Percentiles rank a stretch among this genome's conserved stretches.
phyloP scores from a whole-genome alignment of 2,329 filamentous ascomycete species.

The Aspergillus brasiliensis region DNA sequence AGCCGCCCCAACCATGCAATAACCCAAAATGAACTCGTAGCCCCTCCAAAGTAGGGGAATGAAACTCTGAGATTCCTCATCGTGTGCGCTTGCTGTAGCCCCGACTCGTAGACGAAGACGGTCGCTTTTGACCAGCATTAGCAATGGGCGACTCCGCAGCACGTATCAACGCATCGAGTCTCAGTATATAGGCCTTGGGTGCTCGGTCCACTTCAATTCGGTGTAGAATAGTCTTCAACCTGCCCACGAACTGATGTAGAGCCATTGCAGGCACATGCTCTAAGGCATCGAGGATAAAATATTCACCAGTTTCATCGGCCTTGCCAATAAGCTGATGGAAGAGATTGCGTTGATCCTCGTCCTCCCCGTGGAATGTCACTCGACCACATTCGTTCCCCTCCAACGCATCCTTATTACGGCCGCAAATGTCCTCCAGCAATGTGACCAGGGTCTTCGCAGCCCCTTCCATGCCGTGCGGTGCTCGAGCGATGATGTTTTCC shows the following conservation, averaged over 20 bases:
- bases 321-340: constrained; percentile 45
- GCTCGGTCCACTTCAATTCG: constrained; percentile 50
- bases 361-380: constrained; percentile 36
- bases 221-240: constrained; percentile 34
- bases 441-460: constrained; percentile 42
- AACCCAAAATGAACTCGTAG: neutral
- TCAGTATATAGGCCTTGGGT: constrained; percentile 38
- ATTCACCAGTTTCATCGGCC: constrained; percentile 31
- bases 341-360: constrained; percentile 46
- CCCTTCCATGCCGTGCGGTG: constrained; percentile 40
- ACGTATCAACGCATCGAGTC: constrained; percentile 35
- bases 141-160: constrained; percentile 27
- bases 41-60: neutral
- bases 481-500: constrained; percentile 35
- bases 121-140: constrained; percentile 36
- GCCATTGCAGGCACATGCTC: constrained; percentile 34
- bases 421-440: constrained; percentile 40
- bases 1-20: neutral
- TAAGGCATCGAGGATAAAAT: constrained; percentile 45
- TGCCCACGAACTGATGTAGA: constrained; percentile 33
- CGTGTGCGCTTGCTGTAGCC: constrained; percentile 37
- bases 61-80: constrained; percentile 17
- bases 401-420: constrained; percentile 43
- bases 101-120: constrained; percentile 28
- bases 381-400: constrained; percentile 40